Evolutionary conservation across 2,329 filamentous ascomycete species (phyloP).

Genomic region (Malbranchea cinnamomea): DNA sequence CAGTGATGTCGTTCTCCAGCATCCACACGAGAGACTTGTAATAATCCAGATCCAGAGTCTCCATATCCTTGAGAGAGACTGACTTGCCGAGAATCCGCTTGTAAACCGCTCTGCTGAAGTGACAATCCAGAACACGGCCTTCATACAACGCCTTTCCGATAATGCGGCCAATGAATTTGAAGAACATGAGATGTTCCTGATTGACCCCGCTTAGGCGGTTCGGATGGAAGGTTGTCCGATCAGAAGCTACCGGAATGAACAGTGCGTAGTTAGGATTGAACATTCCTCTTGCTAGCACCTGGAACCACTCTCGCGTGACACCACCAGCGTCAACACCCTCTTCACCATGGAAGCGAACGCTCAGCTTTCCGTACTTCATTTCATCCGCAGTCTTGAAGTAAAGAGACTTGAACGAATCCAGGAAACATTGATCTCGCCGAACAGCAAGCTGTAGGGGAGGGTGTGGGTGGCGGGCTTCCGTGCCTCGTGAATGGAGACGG

Average conservation of each 20-base stretch:
- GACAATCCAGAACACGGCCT: slow-evolving; percentile 86
- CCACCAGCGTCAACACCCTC: slow-evolving; percentile 96
- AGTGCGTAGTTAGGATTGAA: slow-evolving; percentile 96
- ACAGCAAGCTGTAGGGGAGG: slow-evolving; percentile 75
- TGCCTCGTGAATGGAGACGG: slow-evolving; percentile 64
- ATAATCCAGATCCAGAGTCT: slow-evolving; percentile 94
- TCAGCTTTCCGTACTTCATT: slow-evolving; percentile 98
- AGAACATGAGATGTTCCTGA: slow-evolving; percentile 89
- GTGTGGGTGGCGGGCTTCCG: slow-evolving; percentile 55
- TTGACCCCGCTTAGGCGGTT: slow-evolving; percentile 92
- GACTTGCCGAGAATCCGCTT: slow-evolving; percentile 91
- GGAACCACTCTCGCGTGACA: slow-evolving; percentile 98
- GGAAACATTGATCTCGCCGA: slow-evolving; percentile 88
- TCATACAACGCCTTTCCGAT: slow-evolving; percentile 98
- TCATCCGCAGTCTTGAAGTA: slow-evolving; percentile 95
- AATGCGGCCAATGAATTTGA: slow-evolving; percentile 97
- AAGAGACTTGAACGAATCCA: slow-evolving; percentile 94
- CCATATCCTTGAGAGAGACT: slow-evolving; percentile 98
- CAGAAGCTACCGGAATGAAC: slow-evolving; percentile 91
- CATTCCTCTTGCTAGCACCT: slow-evolving; percentile 93
- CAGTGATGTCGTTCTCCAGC: slow-evolving; percentile 94
- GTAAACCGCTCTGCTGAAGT: slow-evolving; percentile 97
- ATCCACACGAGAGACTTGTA: slow-evolving; percentile 99
- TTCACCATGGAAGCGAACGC: slow-evolving; percentile 91
- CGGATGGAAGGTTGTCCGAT: slow-evolving; percentile 96